These are phyloP conservation scores for Cucumis melo DNA, from an alignment of 306 rosid species.

Conservation along the genomic window DNA sequence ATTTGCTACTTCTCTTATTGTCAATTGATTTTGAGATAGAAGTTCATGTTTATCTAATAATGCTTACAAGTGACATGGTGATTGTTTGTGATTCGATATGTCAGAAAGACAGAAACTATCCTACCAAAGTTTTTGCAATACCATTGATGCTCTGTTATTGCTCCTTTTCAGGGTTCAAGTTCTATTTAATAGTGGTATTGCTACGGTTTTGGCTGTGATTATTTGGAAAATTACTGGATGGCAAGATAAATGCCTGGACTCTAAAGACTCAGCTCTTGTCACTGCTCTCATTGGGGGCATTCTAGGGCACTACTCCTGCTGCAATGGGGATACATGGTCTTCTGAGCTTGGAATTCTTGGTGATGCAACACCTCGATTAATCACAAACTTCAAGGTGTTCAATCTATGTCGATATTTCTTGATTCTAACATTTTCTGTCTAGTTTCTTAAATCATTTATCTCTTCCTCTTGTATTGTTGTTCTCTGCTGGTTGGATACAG, in stretches of 20 bases:
- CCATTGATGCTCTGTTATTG: background rate
- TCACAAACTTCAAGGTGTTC: slow-evolving; percentile 75
- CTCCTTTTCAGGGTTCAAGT: slow-evolving; percentile 63
- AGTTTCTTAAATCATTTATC: background rate
- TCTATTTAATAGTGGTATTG: slow-evolving; percentile 59
- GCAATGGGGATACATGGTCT: slow-evolving; percentile 98
- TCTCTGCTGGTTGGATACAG: background rate
- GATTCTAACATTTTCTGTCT: slow-evolving; percentile 2
- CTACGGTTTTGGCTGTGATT: slow-evolving; percentile 44
- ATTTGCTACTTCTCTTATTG: no score
- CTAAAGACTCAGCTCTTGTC: slow-evolving; percentile 44
- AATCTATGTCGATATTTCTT: background rate
- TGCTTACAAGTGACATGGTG: background rate
- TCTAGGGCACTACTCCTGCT: slow-evolving; percentile 79
- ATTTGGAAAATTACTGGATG: slow-evolving; percentile 43
- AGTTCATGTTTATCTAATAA: no score
- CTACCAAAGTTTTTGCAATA: background rate
- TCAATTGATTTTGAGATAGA: no score
- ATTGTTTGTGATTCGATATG: background rate
- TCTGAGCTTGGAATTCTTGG: slow-evolving; percentile 90
- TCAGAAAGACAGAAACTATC: background rate
- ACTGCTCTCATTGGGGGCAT: slow-evolving; percentile 75
- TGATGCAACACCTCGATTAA: slow-evolving; percentile 60
- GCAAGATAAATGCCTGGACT: slow-evolving; percentile 56
- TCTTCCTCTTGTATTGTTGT: background rate